Evolutionary conservation across 2,329 filamentous ascomycete genomes (phyloP).

Genomic region (Cladobotryum mycophilum): DNA sequence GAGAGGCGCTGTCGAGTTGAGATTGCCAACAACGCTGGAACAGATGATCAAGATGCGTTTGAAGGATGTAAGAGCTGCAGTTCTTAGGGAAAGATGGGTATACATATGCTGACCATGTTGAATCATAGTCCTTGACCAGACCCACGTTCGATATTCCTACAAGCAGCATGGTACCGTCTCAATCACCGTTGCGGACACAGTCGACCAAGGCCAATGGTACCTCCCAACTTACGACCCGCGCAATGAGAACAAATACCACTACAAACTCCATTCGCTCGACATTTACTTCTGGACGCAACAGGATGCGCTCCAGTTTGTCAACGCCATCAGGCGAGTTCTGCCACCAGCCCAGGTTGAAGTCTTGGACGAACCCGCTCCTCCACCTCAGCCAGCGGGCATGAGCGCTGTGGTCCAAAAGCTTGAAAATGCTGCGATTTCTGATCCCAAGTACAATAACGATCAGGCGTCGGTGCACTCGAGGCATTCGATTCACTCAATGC

Average conservation of each 20-base stretch:
- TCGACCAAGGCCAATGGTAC: conserved; percentile 61
- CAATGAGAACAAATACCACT: conserved; percentile 74
- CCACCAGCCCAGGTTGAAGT: conserved; percentile 56
- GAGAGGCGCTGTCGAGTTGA: conserved; percentile 65
- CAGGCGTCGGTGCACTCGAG: conserved; percentile 2
- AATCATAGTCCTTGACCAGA: conserved; percentile 55
- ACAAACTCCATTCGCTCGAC: conserved; percentile 68
- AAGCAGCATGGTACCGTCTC: conserved; percentile 67
- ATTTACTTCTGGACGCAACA: conserved; percentile 74
- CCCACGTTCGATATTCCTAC: conserved; percentile 63
- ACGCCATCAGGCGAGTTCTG: conserved; percentile 59
- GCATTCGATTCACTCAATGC: background rate
- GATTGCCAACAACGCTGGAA: conserved; percentile 68
- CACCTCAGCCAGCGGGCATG: conserved; percentile 44
- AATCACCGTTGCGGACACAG: conserved; percentile 52
- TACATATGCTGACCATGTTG: conserved; percentile 14
- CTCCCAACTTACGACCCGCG: conserved; percentile 64
- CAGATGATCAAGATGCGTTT: conserved; percentile 72
- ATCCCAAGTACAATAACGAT: conserved; percentile 38
- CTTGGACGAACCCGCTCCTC: conserved; percentile 55
- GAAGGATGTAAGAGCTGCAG: conserved; percentile 58
- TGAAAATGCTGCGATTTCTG: conserved; percentile 63
- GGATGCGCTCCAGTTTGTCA: conserved; percentile 65
- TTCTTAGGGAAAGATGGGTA: background rate
- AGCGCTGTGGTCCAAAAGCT: conserved; percentile 68